Conservation (phyloP, 139 green algal species). For the Picochlorum sp. region DNA sequence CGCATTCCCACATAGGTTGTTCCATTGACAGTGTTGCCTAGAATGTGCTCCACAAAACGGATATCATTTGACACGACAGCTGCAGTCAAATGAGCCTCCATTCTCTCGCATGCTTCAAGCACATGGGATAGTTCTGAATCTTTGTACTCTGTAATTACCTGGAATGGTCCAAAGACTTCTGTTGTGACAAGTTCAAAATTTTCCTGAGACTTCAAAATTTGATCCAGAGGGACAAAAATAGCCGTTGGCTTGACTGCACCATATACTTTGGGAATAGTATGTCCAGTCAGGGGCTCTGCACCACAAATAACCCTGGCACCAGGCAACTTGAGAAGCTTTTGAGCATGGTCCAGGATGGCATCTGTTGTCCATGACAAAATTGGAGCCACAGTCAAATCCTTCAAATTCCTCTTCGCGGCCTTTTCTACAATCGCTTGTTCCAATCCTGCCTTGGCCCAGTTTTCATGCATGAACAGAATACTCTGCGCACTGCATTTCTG, state of each 20-base stretch:
- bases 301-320: conserved; percentile 74
- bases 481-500: conserved; percentile 98
- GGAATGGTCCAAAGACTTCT: conserved; percentile 95
- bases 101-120: conserved; percentile 74
- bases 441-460: conserved; percentile 50
- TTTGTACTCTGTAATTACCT: conserved; percentile 82
- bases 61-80: conserved; percentile 64
- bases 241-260: conserved; percentile 91
- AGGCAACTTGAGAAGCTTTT: conserved; percentile 69
- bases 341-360: conserved; percentile 68
- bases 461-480: conserved; percentile 89
- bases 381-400: conserved; percentile 84
- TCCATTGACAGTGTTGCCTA: conserved; percentile 93
- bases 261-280: conserved; percentile 85
- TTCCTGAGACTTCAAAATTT: conserved; percentile 45
- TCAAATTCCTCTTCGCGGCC: conserved; percentile 55
- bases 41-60: conserved; percentile 57
- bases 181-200: conserved; percentile 75
- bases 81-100: conserved; percentile 89
- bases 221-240: conserved; percentile 81
- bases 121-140: conserved; percentile 69
- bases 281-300: conserved; percentile 62
- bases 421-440: conserved; percentile 52
- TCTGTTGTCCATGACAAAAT: conserved; percentile 86
- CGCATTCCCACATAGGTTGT: conserved; percentile 90